Evolutionary conservation across 75 land plant genomes (phyloP), one percentile per base, ranked within the genome.

Genomic region (Pinus tabuliformis): DNA sequence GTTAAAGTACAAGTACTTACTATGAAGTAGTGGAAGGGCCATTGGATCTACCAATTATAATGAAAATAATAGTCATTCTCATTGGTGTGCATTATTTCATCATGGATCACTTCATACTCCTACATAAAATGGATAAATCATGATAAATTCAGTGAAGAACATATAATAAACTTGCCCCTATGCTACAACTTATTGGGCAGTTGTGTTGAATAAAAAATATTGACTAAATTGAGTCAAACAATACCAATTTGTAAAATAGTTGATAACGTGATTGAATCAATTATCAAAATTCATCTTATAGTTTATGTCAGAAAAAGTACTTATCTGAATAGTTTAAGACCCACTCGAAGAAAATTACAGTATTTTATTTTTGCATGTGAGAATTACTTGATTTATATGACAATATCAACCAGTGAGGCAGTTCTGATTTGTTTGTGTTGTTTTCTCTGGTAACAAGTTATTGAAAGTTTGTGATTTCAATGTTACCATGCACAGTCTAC

Each of bases 31-130:
- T 36, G 37, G 2, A 36, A 36, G 37, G 37, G 37, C 37, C 37
- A 36, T 93, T 78, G 96, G 94, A 18, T 86, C 95, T 18, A 96
- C 95, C 59, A 94, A 91, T 82, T 88, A 91, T 20, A 96, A 96
- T 79, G 99, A 93, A 66, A 96, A 96, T 73, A 96, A 96, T 81
- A 96, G 96, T 80, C 87, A 96, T 63, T 96, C 99, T 39, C 96
- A 96, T 77, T 96, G 98, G 98, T 93, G 74, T 56, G 74, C 62
- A 13, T 76, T 58, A 18, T 60, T n/a, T 79, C 24, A 30, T 58
- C 30, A 11, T 58, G 18, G 6, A 3, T 26, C n/a, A 36, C 36
- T 15, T 24, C 60, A 75, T 2, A 26, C 20, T 33, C 26, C 30
- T 57, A 7, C 3, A 74, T 26, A 59, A 75, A 33, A 5, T 13